A percentile compares a stretch with the other conserved stretches of the same genome.
phyloP scores from a whole-genome alignment of 805 yeast genomes.

The Zygosaccharomyces kombuchaensis region DNA sequence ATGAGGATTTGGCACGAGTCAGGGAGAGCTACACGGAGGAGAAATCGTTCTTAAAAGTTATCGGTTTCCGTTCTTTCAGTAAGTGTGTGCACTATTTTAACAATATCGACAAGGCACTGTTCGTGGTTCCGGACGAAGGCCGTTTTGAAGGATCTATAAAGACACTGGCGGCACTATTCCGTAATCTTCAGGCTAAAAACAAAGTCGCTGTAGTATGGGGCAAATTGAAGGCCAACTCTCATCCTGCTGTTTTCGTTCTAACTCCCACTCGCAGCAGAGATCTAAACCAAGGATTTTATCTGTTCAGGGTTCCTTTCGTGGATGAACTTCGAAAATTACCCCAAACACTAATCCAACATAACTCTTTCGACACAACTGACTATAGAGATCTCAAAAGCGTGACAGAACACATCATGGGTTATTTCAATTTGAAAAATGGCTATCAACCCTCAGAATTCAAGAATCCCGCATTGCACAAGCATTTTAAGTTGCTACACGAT shows the following conservation, averaged over 20 bases:
- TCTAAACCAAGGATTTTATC: slow-evolving; percentile 62
- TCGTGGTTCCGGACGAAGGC: slow-evolving; percentile 65
- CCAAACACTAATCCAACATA: slow-evolving; percentile 15
- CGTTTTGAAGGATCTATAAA: slow-evolving; percentile 56
- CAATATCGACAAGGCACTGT: slow-evolving; percentile 50
- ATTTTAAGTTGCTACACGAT: slow-evolving; percentile 59
- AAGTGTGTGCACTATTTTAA: slow-evolving; percentile 46
- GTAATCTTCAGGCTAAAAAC: slow-evolving; percentile 46
- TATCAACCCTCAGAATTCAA: slow-evolving; percentile 55
- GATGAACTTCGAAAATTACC: slow-evolving; percentile 76
- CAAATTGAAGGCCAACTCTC: slow-evolving; percentile 46
- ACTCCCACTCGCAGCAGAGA: slow-evolving; percentile 45
- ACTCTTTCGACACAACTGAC: slow-evolving; percentile 13
- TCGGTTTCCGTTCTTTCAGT: slow-evolving; percentile 58
- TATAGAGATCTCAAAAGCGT: slow-evolving; percentile 24
- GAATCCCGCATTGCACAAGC: slow-evolving; percentile 67
- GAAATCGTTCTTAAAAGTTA: slow-evolving; percentile 52
- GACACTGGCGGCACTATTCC: slow-evolving; percentile 65
- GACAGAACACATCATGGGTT: slow-evolving; percentile 34
- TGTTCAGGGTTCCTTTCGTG: slow-evolving; percentile 64
- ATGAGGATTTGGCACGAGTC: slow-evolving; percentile 36
- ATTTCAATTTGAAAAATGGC: slow-evolving; percentile 42
- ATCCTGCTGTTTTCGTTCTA: slow-evolving; percentile 56
- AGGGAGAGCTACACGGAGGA: slow-evolving; percentile 32
- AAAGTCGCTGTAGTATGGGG: slow-evolving; percentile 75